These are phyloP conservation scores for Rosa multiflora DNA, from an alignment of 306 rosid species.

Conservation along the genomic window DNA sequence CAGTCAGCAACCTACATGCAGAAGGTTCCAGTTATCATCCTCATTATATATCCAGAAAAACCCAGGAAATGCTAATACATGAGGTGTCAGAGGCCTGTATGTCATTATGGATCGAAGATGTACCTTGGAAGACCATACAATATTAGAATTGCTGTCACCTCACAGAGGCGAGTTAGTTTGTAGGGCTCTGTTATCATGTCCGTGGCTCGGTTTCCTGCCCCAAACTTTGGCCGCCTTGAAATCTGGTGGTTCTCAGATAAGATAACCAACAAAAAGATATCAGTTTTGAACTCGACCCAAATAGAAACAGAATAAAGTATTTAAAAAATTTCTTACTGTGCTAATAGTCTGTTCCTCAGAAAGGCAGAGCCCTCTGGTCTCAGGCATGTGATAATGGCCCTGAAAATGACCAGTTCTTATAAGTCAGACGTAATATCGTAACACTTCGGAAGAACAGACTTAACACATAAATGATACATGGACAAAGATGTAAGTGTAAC, in stretches of 20 bases:
- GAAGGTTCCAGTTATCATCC: conserved; percentile 11
- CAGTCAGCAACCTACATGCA: conserved; percentile 75
- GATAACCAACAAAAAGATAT: background rate
- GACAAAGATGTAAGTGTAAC: conserved; percentile 1
- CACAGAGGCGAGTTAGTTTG: conserved; percentile 74
- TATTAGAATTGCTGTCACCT: conserved; percentile 94
- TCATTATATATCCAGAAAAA: background rate
- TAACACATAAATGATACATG: background rate
- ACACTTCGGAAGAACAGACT: background rate
- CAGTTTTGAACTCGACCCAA: background rate
- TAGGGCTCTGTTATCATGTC: conserved; percentile 49
- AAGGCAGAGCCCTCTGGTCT: conserved; percentile 70
- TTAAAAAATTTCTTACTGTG: conserved; percentile 41
- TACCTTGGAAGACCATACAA: conserved; percentile 97
- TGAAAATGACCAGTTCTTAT: conserved; percentile 16
- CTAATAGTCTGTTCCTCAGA: conserved; percentile 69
- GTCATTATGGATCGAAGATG: background rate
- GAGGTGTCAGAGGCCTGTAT: background rate
- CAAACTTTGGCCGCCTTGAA: conserved; percentile 47
- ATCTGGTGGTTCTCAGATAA: conserved; percentile 32
- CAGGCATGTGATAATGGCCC: conserved; percentile 66
- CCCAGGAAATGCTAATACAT: background rate
- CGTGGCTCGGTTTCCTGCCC: conserved; percentile 42
- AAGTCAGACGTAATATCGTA: background rate
- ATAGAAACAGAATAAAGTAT: background rate